Evolutionary conservation across 148 eudicot genomes (phyloP).

Genomic region (Spergularia bocconei): DNA sequence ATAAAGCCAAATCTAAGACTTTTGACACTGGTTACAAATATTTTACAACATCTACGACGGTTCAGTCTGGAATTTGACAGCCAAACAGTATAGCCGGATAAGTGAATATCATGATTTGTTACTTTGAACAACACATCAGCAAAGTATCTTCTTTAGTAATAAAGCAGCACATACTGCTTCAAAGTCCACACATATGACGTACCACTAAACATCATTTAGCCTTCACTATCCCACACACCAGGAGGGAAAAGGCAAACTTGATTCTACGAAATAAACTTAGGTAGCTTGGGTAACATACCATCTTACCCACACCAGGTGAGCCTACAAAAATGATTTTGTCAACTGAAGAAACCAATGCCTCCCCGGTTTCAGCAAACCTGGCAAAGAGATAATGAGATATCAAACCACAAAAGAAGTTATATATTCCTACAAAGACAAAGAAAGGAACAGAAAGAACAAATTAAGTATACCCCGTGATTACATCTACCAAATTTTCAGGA

Average conservation of each 20-base stretch:
- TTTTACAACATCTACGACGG: neutral
- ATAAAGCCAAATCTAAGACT: neutral
- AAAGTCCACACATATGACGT: neutral
- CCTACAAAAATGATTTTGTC: conserved; percentile 99
- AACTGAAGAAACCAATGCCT: conserved; percentile 92
- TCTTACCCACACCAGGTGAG: conserved; percentile 94
- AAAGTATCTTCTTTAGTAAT: neutral
- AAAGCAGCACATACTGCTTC: neutral
- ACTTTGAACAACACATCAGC: neutral
- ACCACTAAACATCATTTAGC: neutral
- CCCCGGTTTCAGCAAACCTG: conserved; percentile 99
- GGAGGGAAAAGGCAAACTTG: neutral
- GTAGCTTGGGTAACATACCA: conserved; percentile 41
- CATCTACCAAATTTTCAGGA: conserved; percentile 97
- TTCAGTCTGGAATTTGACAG: neutral
- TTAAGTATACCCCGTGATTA: conserved; percentile 78
- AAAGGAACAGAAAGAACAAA: conserved; percentile 7
- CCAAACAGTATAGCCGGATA: neutral
- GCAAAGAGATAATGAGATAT: conserved; percentile 23
- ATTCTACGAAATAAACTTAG: neutral
- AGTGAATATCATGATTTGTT: neutral
- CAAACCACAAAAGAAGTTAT: conserved; percentile 1
- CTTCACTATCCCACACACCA: neutral
- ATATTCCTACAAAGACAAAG: neutral
- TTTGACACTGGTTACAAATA: neutral